Evolutionary conservation across 148 eudicot species (phyloP).

Genomic region (Nyssa sinensis): DNA sequence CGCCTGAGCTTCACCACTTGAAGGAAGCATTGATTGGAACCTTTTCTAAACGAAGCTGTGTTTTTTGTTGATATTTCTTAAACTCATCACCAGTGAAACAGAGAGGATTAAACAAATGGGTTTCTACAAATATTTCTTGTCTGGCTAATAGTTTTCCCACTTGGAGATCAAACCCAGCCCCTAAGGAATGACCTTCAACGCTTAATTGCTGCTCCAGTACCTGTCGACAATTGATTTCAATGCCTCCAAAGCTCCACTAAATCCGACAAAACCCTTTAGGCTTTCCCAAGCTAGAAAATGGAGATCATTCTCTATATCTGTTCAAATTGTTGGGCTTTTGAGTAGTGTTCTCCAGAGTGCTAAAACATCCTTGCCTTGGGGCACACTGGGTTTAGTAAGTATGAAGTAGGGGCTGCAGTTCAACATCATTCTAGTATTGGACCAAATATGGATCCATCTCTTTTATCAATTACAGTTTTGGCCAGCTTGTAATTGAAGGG

Average conservation of each 20-base stretch:
- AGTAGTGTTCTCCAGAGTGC: constrained; percentile 80
- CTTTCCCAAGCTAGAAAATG: constrained; percentile 96
- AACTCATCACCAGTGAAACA: constrained; percentile 73
- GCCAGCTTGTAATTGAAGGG: constrained; percentile 82
- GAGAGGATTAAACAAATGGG: constrained; percentile 94
- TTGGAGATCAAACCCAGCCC: constrained; percentile 90
- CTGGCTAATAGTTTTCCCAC: constrained; percentile 78
- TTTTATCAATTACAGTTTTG: constrained; percentile 61
- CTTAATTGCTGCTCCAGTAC: constrained; percentile 66
- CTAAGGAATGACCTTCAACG: constrained; percentile 78
- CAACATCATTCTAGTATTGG: constrained; percentile 85
- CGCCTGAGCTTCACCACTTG: constrained; percentile 32
- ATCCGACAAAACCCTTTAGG: constrained; percentile 78
- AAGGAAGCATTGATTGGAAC: constrained; percentile 67
- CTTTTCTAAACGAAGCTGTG: constrained; percentile 69
- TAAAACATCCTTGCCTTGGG: constrained; percentile 71
- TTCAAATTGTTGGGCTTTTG: constrained; percentile 61
- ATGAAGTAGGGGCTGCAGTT: constrained; percentile 74
- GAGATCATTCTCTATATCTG: constrained; percentile 81
- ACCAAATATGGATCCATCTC: constrained; percentile 84
- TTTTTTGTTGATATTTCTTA: constrained; percentile 64
- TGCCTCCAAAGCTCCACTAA: constrained; percentile 53
- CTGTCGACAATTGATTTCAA: constrained; percentile 47
- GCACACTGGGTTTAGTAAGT: constrained; percentile 69
- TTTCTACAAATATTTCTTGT: constrained; percentile 69